A percentile compares a stretch with the other conserved stretches of the same genome.
These are phyloP conservation scores for Sporothrix euskadiensis DNA, from an alignment of 2,329 filamentous ascomycete genomes.

Conservation along the genomic window DNA sequence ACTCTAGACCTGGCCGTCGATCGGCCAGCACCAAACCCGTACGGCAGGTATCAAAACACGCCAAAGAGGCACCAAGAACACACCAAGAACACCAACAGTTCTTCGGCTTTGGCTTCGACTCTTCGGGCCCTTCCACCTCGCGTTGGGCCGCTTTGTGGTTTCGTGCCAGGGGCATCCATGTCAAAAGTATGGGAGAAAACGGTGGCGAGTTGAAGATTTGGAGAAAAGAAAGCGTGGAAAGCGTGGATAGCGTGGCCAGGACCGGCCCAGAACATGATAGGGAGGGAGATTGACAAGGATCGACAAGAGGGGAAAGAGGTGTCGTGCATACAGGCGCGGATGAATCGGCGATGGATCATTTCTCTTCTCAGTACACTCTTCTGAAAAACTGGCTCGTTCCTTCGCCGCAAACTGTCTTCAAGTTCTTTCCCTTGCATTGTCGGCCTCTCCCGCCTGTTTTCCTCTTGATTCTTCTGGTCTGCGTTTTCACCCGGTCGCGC, in stretches of 20 bases:
- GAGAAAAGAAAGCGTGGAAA: neutral
- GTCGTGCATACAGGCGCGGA: neutral
- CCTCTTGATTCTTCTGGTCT: neutral
- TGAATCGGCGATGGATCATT: slow-evolving; percentile 1
- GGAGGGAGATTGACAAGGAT: neutral
- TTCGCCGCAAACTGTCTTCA: neutral
- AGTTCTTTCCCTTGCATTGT: neutral
- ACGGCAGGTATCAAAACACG: neutral
- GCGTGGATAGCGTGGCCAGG: neutral
- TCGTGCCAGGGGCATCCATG: slow-evolving; percentile 4
- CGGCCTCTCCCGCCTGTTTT: neutral
- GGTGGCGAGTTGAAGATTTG: neutral
- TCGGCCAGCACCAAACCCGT: slow-evolving; percentile 1
- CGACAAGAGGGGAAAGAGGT: neutral
- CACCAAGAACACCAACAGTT: neutral
- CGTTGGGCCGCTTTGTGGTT: neutral
- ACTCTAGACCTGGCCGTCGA: neutral
- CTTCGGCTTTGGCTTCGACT: neutral
- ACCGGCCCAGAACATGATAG: neutral
- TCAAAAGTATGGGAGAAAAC: neutral
- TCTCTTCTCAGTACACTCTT: neutral
- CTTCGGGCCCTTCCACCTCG: neutral
- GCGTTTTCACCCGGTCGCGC: neutral
- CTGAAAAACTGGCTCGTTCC: neutral
- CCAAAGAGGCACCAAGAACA: neutral